phyloP scores from a whole-genome alignment of 2,329 filamentous ascomycete genomes.

The Stromatinia cepivora region DNA sequence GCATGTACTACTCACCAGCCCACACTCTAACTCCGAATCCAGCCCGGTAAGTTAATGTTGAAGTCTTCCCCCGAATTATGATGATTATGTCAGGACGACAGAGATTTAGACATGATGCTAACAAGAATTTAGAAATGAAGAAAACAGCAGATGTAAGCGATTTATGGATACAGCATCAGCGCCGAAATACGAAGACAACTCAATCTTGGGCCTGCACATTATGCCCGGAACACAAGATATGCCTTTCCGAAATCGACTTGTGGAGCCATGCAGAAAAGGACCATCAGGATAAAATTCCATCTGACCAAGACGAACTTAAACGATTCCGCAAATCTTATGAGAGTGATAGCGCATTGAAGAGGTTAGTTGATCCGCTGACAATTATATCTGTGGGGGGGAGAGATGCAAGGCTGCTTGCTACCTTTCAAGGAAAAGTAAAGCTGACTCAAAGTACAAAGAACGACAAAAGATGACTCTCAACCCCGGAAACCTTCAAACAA shows the following conservation, averaged over 20 bases:
- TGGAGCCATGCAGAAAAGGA: constrained; percentile 31
- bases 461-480: constrained; percentile 29
- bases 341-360: constrained; percentile 26
- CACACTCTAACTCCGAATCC: neutral
- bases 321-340: constrained; percentile 27
- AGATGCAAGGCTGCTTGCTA: neutral
- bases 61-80: neutral
- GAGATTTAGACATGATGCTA: constrained; percentile 2
- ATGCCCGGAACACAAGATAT: constrained; percentile 30
- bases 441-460: constrained; percentile 27
- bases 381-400: neutral
- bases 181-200: constrained; percentile 29
- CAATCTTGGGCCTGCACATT: constrained; percentile 30
- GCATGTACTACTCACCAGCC: neutral
- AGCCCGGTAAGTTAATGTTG: constrained; percentile 2
- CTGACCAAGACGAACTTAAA: constrained; percentile 20
- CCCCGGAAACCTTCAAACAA: constrained; percentile 27
- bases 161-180: constrained; percentile 33
- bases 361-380: constrained; percentile 16
- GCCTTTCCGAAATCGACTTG: constrained; percentile 22
- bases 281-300: constrained; percentile 30
- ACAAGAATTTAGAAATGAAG: constrained; percentile 15
- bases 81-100: constrained; percentile 6
- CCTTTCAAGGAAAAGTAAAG: constrained; percentile 13
- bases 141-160: constrained; percentile 17